Conservation (phyloP, 768 basidiomycete genomes). For the Solioccasus polychromus region DNA sequence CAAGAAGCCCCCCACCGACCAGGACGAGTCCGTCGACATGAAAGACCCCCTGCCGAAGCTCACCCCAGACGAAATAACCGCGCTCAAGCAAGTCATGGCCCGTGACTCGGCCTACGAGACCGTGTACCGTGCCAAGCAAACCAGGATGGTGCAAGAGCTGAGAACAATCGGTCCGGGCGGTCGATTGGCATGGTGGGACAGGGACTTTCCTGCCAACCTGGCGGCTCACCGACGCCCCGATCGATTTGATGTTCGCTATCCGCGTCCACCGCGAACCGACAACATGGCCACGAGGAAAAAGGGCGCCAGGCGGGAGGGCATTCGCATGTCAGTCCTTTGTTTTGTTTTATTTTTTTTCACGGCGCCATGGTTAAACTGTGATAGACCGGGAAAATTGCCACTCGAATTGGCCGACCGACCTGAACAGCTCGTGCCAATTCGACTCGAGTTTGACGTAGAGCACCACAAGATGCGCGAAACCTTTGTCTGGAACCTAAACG, state of each 20-base stretch:
- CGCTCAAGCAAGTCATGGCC: conserved; percentile 36
- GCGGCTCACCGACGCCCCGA: conserved; percentile 28
- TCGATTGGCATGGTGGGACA: conserved; percentile 62
- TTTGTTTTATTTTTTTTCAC: background rate
- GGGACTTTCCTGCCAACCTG: conserved; percentile 40
- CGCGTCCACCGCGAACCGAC: conserved; percentile 41
- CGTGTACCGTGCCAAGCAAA: conserved; percentile 46
- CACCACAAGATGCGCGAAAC: conserved; percentile 93
- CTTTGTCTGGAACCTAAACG: conserved; percentile 95
- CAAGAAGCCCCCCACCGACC: conserved; percentile 17
- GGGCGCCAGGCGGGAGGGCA: conserved; percentile 59
- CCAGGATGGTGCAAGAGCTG: conserved; percentile 50
- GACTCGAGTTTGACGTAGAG: conserved; percentile 96
- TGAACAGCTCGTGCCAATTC: conserved; percentile 89
- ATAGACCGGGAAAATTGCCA: conserved; percentile 59
- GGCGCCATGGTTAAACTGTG: background rate
- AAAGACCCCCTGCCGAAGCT: conserved; percentile 29
- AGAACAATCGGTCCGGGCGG: conserved; percentile 41
- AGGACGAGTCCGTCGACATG: conserved; percentile 13
- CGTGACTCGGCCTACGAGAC: conserved; percentile 47
- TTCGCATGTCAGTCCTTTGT: conserved; percentile 69
- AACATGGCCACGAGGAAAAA: conserved; percentile 43
- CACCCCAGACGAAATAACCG: conserved; percentile 29
- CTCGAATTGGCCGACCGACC: conserved; percentile 55
- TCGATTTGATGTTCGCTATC: conserved; percentile 56